phyloP scores from a whole-genome alignment of 208 protist species.

The Leishmania lainsoni region DNA sequence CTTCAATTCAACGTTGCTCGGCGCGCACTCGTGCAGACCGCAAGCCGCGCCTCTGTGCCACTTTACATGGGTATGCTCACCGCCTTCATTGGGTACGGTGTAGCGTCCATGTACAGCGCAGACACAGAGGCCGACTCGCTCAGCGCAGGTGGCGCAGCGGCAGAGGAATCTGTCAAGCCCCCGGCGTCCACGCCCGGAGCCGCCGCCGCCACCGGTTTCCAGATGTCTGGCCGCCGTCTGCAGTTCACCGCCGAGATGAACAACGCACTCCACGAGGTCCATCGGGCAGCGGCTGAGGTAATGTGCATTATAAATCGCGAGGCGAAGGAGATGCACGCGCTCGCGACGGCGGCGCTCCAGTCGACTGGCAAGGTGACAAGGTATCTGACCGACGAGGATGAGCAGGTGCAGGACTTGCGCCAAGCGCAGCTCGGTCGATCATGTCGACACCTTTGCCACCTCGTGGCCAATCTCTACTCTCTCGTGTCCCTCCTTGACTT shows the following conservation, averaged over 20 bases:
- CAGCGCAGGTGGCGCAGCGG: neutral
- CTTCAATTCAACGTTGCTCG: constrained; percentile 16
- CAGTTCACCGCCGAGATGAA: constrained; percentile 16
- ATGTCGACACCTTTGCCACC: constrained; percentile 13
- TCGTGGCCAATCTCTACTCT: constrained; percentile 29
- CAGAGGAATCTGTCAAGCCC: neutral
- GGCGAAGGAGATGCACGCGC: constrained; percentile 4
- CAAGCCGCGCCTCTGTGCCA: constrained; percentile 13
- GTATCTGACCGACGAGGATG: neutral
- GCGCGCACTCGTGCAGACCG: constrained; percentile 27
- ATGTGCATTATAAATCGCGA: constrained; percentile 1
- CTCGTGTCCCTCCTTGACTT: constrained; percentile 35
- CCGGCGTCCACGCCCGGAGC: neutral
- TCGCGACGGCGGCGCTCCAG: neutral
- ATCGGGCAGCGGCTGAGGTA: constrained; percentile 21
- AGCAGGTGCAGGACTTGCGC: neutral
- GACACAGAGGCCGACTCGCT: neutral
- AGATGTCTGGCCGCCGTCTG: neutral
- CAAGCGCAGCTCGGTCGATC: constrained; percentile 2
- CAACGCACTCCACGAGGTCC: constrained; percentile 25
- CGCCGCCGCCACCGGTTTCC: neutral
- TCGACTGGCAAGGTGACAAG: neutral
- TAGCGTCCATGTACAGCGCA: constrained; percentile 17
- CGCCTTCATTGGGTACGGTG: constrained; percentile 39
- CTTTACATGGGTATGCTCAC: constrained; percentile 41